Base-by-base conservation (phyloP, 257 asterid genomes). In the Handroanthus guayacan region DNA sequence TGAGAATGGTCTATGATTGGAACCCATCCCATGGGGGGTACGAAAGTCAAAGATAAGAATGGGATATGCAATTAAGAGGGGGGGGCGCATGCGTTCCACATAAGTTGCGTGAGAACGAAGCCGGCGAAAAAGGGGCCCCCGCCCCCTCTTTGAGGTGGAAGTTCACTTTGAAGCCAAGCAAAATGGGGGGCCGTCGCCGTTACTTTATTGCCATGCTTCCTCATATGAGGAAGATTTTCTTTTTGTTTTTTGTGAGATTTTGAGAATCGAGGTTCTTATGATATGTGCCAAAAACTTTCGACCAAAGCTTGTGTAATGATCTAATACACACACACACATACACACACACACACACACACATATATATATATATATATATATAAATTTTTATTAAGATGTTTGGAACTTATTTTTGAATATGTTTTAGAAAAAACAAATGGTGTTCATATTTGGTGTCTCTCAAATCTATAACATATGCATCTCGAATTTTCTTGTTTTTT, bases 51-150 rank as follows among this genome's bases (percentile, higher is more conserved):
- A 60, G 61, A 67, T 62, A 67, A 5, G 71, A 57, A 9, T 5
- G n/a, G 64, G 39, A 36, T 17, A 17, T 18, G 71, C 51, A 61
- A 69, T 13, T 0, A 69, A 62, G 8, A 36, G 3, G 6, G 4
- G 4, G 10, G 65, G 38, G 58, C 67, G 73, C 83, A 67, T 79
- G 78, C 78, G 47, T 66, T 47, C 7, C 60, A 2, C 60, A 38
- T 51, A 17, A 62, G 77, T 72, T 60, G 84, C 78, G 84, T 80
- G 65, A 69, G 72, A 41, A 16, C 12, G 83, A 79, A 69, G 78
- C 80, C 71, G 66, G 70, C 47, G 2, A 5, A n/a, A 63, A 31
- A 5, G 47, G 68, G 83, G 65, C 0, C 78, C 78, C 72, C 25
- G 83, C 58, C 0, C 78, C 78, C 72, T 16, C 58, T 45, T 1